Conservation (phyloP, 352 stramenopile genomes). For the Pythium dissotocum region DNA sequence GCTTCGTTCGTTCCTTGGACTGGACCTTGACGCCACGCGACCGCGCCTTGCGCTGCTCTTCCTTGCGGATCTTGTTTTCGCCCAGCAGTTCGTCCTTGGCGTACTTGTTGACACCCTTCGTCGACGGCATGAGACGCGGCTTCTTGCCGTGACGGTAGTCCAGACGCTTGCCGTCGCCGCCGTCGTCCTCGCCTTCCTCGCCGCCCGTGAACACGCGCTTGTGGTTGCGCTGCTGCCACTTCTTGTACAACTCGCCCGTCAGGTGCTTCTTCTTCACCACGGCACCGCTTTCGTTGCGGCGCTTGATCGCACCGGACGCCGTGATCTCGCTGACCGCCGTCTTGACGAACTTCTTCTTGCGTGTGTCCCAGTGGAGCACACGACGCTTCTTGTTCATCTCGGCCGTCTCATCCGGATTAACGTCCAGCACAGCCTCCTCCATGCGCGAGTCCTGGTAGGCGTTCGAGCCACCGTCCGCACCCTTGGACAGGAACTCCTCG, state of each 20-base stretch:
- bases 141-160: slow-evolving; percentile 85
- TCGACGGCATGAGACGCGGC: slow-evolving; percentile 41
- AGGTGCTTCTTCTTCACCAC: slow-evolving; percentile 84
- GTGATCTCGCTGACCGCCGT: slow-evolving; percentile 91
- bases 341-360: slow-evolving; percentile 97
- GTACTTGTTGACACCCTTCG: slow-evolving; percentile 70
- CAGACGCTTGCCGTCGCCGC: slow-evolving; percentile 41
- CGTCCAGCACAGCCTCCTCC: slow-evolving; percentile 97
- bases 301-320: slow-evolving; percentile 75
- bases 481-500: slow-evolving; percentile 73
- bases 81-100: slow-evolving; percentile 78
- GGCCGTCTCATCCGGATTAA: slow-evolving; percentile 97
- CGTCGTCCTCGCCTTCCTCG: slow-evolving; percentile 66
- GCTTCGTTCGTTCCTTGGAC: slow-evolving; percentile 45
- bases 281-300: slow-evolving; percentile 85
- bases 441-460: slow-evolving; percentile 84
- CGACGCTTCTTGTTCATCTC: slow-evolving; percentile 97
- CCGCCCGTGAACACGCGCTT: slow-evolving; percentile 77
- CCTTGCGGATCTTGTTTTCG: slow-evolving; percentile 83
- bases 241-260: slow-evolving; percentile 92
- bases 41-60: slow-evolving; percentile 82
- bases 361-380: slow-evolving; percentile 98
- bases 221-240: slow-evolving; percentile 92
- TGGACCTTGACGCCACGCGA: slow-evolving; percentile 76
- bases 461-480: slow-evolving; percentile 75